Evolutionary conservation across 129 eudicot species (phyloP), one percentile per base, ranked within the genome.

Genomic region (Kitagawia praeruptora): DNA sequence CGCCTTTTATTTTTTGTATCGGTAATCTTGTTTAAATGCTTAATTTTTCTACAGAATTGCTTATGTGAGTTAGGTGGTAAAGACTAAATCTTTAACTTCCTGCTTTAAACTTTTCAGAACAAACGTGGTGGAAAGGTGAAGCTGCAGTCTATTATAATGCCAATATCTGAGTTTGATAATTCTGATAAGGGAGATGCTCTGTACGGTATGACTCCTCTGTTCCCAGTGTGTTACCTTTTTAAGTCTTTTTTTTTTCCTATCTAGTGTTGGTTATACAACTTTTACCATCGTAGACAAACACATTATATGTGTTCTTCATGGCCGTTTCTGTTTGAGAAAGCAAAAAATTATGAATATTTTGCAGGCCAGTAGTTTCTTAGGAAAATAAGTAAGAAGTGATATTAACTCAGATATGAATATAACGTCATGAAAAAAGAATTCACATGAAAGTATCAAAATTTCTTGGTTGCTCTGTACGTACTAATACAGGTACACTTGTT

Each of bases 121-220:
- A 90, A 88, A 82, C 91, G 98, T 53, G 97, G 98, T 56, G 98
- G 98, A 34, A 95, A 88, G 82, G 98, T 95, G 86, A 95, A 90
- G 86, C 75, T 95, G 84, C 96, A 88, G 74, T 89, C 97, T 16
- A 91, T 95, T 69, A n/a, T 95, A 83, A 90, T 90, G 98, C 97
- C 97, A 0, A 78, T 88, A 12, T 88, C 97, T 5, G 98, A 95
- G 84, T 95, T 90, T 74, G 96, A 95, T 84, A 90, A 95, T 86
- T 90, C 85, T 37, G 98, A 92, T 66, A 95, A 95, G 86, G 98
- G 98, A 75, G 98, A 92, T 82, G 98, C 98, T 71, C 80, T 95
- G 54, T 90, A 90, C 82, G 98, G 98, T 90, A 83, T 58, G 85
- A 82, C 79, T 49, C 14, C 46, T 45, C 13, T 70, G 70, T 73